Conservation (phyloP, 2,329 filamentous ascomycete species). For the Leptoxyphium fumago region DNA sequence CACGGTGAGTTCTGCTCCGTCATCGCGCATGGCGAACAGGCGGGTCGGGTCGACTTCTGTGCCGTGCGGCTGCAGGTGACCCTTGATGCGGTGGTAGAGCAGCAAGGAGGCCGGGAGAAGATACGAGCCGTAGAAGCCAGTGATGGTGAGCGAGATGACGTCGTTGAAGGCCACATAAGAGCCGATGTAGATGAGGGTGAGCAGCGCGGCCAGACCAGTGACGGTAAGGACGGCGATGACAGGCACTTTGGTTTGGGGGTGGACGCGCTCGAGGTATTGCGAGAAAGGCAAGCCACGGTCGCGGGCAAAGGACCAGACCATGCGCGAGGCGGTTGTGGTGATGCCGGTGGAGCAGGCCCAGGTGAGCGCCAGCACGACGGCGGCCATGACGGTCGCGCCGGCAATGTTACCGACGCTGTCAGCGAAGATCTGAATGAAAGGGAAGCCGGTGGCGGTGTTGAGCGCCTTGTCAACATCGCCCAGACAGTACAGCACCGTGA, state of each 20-base stretch:
- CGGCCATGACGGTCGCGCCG: constrained; percentile 33
- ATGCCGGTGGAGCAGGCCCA: constrained; percentile 22
- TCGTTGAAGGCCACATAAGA: constrained; percentile 30
- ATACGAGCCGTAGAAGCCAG: constrained; percentile 31
- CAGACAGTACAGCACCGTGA: constrained; percentile 31
- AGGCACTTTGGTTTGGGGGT: constrained; percentile 14
- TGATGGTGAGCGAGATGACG: constrained; percentile 29
- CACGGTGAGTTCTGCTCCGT: constrained; percentile 45
- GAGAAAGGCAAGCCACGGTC: constrained; percentile 27
- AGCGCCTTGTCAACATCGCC: constrained; percentile 27
- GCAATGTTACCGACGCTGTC: constrained; percentile 28
- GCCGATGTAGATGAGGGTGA: constrained; percentile 30
- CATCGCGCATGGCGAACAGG: constrained; percentile 14
- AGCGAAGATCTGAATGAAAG: constrained; percentile 37
- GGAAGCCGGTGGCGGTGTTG: constrained; percentile 29
- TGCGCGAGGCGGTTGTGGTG: constrained; percentile 26
- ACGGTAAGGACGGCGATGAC: constrained; percentile 26
- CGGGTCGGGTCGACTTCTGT: constrained; percentile 12
- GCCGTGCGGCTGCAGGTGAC: constrained; percentile 25
- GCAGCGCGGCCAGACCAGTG: constrained; percentile 36
- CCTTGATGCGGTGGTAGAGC: constrained; percentile 26
- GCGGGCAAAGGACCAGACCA: constrained; percentile 28
- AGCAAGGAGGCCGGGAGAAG: constrained; percentile 25
- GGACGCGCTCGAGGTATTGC: constrained; percentile 21
- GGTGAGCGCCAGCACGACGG: constrained; percentile 24